Base-by-base conservation (phyloP, 2,329 filamentous ascomycete species). In the Beauveria varroae region DNA sequence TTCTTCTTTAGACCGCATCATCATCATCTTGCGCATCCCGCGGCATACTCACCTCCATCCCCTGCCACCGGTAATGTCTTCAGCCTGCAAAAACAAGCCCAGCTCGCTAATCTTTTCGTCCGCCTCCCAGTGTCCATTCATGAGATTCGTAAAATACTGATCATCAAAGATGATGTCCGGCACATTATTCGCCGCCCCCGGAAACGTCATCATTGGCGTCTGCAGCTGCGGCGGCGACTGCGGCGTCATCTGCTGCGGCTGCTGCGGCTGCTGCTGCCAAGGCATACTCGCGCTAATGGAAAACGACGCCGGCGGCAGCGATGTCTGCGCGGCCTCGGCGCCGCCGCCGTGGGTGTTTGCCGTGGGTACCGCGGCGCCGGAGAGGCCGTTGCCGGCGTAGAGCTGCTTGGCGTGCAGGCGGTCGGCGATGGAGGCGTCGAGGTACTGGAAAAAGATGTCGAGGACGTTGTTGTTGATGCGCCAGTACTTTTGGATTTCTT, bases 401-500 rank as follows among this genome's bases (percentile, higher is more conserved):
- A 61, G 47, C 50, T 34, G 26, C 26, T 64, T 65, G 1, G 67
- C 70, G 41, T 72, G 67, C 5, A 75, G 66, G 20, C 72, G 67
- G n/a, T 70, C 70, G 7, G 71, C 72, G 34, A 75, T 75, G 3
- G 74, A 73, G 14, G 71, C 70, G 59, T 75, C 74, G 6, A 75
- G 69, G 3, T 75, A 75, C 26, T 71, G 72, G 0, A 75, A 64
- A 30, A 75, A 75, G 6, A 75, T 63, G 26, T 76, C 73, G 6
- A 76, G 68, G 0, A 75, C 66, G 40, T 73, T 73, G 64, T 73
- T 75, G 67, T 76, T 76, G 62, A 75, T 74, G 20, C 71, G 67
- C 73, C 73, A 75, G 64, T 74, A 75, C n/a, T 74, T 74, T 28
- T 75, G 72, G 0, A 75, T 68, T 63, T 75, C 74, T 46, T 74